Evolutionary conservation across 2,329 filamentous ascomycete species (phyloP).

Genomic region (Colletotrichum sp.): DNA sequence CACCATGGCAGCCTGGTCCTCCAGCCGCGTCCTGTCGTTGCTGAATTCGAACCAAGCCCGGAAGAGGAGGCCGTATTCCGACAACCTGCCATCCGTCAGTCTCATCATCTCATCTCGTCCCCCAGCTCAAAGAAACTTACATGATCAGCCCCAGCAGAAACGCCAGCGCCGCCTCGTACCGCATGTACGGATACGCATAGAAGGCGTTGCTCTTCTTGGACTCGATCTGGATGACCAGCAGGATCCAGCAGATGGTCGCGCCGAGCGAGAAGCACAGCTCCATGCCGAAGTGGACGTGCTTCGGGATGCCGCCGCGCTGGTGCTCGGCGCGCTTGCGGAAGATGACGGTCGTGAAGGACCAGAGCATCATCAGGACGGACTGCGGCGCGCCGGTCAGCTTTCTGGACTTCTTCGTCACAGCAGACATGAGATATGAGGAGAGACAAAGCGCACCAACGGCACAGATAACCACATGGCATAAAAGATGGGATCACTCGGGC

Average conservation of each 20-base stretch:
- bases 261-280: slow-evolving; percentile 21
- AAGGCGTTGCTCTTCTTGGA: slow-evolving; percentile 15
- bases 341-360: slow-evolving; percentile 11
- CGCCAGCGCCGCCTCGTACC: slow-evolving; percentile 21
- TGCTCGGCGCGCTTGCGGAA: slow-evolving; percentile 2
- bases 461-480: slow-evolving; percentile 19
- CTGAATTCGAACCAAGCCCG: slow-evolving; percentile 21
- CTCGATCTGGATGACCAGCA: slow-evolving; percentile 21
- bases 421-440: not conserved
- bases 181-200: slow-evolving; percentile 21
- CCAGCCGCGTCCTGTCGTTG: slow-evolving; percentile 3
- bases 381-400: not conserved
- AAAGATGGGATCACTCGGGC: slow-evolving; percentile 17
- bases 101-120: not conserved
- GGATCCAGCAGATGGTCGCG: slow-evolving; percentile 19
- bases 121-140: too few relatives aligned
- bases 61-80: slow-evolving; percentile 12
- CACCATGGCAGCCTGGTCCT: slow-evolving; percentile 5
- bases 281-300: slow-evolving; percentile 22
- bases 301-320: slow-evolving; percentile 9
- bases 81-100: slow-evolving; percentile 1
- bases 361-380: slow-evolving; percentile 1
- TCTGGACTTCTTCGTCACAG: too few relatives aligned
- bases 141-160: slow-evolving; percentile 17
- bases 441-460: too few relatives aligned